These are phyloP conservation scores for Corynascus novoguineensis DNA, from an alignment of 495 filamentous ascomycete genomes.

Conservation along the genomic window DNA sequence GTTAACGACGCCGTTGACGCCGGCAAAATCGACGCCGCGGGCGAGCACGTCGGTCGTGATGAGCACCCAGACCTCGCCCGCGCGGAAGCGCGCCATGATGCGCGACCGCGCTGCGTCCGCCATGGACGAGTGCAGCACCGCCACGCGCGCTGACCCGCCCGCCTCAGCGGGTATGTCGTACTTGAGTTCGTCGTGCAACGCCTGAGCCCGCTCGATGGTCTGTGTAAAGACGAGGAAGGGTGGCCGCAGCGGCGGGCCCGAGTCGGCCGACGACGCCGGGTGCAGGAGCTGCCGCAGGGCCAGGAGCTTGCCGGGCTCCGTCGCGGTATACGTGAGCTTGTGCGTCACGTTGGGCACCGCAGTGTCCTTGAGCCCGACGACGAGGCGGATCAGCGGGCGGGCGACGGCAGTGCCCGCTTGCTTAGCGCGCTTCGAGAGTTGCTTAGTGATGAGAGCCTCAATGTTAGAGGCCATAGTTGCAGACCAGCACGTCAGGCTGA, in stretches of 20 bases:
- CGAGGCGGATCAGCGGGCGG: conserved; percentile 66
- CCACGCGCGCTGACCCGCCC: conserved; percentile 78
- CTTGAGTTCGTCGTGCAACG: conserved; percentile 80
- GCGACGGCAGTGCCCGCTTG: conserved; percentile 31
- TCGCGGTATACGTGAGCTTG: conserved; percentile 82
- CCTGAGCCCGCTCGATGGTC: conserved; percentile 81
- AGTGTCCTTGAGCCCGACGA: conserved; percentile 92
- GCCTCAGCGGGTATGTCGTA: conserved; percentile 91
- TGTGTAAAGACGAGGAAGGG: conserved; percentile 95
- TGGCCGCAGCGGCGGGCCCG: conserved; percentile 61
- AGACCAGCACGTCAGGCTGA: conserved; percentile 82
- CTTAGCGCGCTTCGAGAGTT: conserved; percentile 53
- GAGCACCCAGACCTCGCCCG: conserved; percentile 91
- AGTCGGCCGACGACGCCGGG: conserved; percentile 56
- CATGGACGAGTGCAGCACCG: conserved; percentile 82
- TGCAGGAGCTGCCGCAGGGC: conserved; percentile 89
- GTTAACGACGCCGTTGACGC: conserved; percentile 91
- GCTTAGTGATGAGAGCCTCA: conserved; percentile 60
- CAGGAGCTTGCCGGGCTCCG: conserved; percentile 87
- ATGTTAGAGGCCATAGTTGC: conserved; percentile 94
- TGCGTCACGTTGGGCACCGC: conserved; percentile 88
- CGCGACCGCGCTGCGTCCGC: conserved; percentile 65
- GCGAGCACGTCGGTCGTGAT: conserved; percentile 91
- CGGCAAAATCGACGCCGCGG: conserved; percentile 85
- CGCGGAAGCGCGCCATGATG: conserved; percentile 84